Percentiles rank a stretch among this genome's conserved stretches.
Evolutionary conservation across 176 grass and related monocot genomes (phyloP).

Genomic region (Rhipidocladum racemiflorum): DNA sequence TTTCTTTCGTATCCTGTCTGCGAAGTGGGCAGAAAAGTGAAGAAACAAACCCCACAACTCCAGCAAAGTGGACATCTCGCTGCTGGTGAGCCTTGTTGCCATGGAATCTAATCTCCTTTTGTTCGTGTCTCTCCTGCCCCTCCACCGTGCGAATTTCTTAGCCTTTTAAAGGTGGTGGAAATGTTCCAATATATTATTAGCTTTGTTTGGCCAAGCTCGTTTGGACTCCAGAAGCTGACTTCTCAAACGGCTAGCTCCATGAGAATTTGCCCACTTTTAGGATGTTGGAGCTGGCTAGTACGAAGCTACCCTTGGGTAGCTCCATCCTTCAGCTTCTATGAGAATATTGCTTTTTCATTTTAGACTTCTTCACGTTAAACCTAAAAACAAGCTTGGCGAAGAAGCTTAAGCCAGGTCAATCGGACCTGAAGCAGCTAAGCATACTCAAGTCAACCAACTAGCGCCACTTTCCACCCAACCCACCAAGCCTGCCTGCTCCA

Average conservation of each 20-base stretch:
- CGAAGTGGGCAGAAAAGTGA: constrained; percentile 18
- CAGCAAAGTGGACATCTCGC: constrained; percentile 25
- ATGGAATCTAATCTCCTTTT: constrained; percentile 36
- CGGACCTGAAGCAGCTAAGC: too few species aligned
- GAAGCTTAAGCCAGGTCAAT: too few species aligned
- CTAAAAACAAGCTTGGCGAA: not conserved
- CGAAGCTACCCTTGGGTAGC: too few species aligned
- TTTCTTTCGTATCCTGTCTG: not conserved
- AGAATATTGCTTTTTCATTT: too few species aligned
- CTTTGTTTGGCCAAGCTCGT: too few species aligned
- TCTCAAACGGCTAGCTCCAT: too few species aligned
- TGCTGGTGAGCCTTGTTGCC: constrained; percentile 20
- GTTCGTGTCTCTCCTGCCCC: not conserved
- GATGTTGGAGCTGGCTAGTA: too few species aligned
- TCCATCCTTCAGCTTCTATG: too few species aligned
- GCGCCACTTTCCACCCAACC: not conserved
- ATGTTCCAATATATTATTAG: not conserved
- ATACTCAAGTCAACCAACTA: not conserved
- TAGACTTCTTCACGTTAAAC: too few species aligned
- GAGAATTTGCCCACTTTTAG: too few species aligned
- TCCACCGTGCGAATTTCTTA: not conserved
- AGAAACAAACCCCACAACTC: not conserved
- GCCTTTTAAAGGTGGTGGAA: constrained; percentile 8
- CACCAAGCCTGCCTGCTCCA: not conserved
- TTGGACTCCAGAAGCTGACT: too few species aligned